Evolutionary conservation across 1,139 yeast species (phyloP).

Genomic region (Protomyces lactucae-debilis): DNA sequence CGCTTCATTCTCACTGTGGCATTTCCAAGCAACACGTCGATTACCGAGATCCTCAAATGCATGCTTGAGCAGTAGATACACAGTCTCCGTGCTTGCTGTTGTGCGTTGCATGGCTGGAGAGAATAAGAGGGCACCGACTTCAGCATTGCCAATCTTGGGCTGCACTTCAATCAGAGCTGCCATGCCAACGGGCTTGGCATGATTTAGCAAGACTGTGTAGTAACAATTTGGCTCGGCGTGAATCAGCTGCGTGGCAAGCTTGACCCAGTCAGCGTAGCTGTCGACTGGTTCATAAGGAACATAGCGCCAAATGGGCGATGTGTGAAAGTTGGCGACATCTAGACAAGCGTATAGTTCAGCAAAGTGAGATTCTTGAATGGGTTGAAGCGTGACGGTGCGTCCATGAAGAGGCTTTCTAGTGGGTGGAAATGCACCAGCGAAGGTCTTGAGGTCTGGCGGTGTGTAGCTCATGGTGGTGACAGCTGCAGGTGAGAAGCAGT

Average conservation of each 20-base stretch:
- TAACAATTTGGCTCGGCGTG: slow-evolving; percentile 32
- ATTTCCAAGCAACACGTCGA: slow-evolving; percentile 41
- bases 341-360: background rate
- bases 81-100: slow-evolving; percentile 38
- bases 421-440: background rate
- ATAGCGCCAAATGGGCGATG: slow-evolving; percentile 34
- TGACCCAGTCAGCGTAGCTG: slow-evolving; percentile 27
- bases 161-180: slow-evolving; percentile 36
- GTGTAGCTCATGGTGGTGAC: background rate
- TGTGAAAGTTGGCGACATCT: background rate
- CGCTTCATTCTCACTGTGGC: slow-evolving; percentile 37
- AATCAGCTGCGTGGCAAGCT: background rate
- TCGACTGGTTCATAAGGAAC: slow-evolving; percentile 32
- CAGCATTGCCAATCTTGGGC: slow-evolving; percentile 36
- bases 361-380: background rate
- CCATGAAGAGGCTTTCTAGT: background rate
- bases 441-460: background rate
- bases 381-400: background rate
- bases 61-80: slow-evolving; percentile 36
- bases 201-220: slow-evolving; percentile 34
- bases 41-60: slow-evolving; percentile 37
- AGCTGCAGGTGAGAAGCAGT: too few relatives aligned
- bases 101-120: slow-evolving; percentile 36
- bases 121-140: slow-evolving; percentile 38
- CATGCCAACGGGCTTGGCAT: slow-evolving; percentile 37